Evolutionary conservation across 345 rosid genomes (phyloP).

Genomic region (Populus simonii): DNA sequence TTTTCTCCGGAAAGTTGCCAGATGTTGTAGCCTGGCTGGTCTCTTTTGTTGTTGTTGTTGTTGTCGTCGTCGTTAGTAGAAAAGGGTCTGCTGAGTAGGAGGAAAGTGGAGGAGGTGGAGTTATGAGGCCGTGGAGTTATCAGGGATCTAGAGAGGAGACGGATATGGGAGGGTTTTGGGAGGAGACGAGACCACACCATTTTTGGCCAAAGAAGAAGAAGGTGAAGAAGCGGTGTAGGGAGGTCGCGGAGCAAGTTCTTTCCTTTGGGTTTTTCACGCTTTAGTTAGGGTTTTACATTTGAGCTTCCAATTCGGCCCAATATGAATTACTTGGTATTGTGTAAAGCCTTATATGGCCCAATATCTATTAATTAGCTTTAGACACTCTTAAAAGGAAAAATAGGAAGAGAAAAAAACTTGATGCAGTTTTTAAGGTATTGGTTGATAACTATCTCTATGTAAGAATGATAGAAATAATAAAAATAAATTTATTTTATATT

Average conservation of each 20-base stretch:
- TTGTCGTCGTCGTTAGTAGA: constrained; percentile 40
- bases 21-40: constrained; percentile 15
- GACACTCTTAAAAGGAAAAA: no score
- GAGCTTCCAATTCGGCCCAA: no score
- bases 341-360: no score
- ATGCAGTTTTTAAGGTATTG: no score
- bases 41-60: constrained; percentile 16
- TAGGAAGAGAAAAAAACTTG: no score
- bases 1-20: constrained; percentile 55
- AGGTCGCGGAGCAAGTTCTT: neutral
- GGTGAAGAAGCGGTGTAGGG: neutral
- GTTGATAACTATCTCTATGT: no score
- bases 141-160: constrained; percentile 36
- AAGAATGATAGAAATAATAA: no score
- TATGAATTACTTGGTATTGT: no score
- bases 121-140: constrained; percentile 31
- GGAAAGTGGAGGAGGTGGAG: constrained; percentile 20
- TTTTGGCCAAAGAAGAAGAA: constrained; percentile 2
- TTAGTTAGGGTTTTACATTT: no score
- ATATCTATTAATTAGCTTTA: no score
- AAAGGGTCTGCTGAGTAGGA: constrained; percentile 38
- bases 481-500: no score
- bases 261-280: no score
- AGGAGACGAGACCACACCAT: constrained; percentile 68
- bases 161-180: constrained; percentile 56